Conservation (phyloP, 2,329 filamentous ascomycete genomes). For the Fusarium sp. region DNA sequence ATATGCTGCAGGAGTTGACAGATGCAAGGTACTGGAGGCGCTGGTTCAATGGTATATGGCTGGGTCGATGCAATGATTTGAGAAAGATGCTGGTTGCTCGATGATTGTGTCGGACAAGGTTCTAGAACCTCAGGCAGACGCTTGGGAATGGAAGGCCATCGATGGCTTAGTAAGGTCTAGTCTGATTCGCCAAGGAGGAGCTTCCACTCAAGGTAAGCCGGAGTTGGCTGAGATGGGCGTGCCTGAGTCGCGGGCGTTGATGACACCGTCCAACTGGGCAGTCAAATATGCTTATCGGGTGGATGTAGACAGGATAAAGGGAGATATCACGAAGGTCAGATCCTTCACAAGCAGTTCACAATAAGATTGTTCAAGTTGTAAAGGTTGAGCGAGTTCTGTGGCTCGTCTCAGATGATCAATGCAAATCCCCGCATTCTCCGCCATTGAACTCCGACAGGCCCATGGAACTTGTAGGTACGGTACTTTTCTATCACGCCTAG, state of each 20-base stretch:
- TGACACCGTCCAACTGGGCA: neutral
- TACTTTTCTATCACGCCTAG: neutral
- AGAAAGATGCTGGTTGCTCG: conserved; percentile 10
- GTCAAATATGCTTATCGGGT: neutral
- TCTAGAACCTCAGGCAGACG: conserved; percentile 21
- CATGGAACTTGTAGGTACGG: neutral
- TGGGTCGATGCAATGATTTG: conserved; percentile 28
- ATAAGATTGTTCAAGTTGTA: neutral
- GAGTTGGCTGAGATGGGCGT: conserved; percentile 3
- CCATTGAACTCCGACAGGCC: neutral
- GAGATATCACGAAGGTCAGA: neutral
- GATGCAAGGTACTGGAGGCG: neutral
- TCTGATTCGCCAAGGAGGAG: conserved; percentile 5
- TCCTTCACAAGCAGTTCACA: neutral
- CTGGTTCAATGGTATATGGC: conserved; percentile 4
- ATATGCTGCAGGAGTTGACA: neutral
- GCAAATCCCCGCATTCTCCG: conserved; percentile 20
- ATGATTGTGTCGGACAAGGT: conserved; percentile 19
- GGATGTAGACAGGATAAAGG: neutral
- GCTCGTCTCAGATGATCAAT: conserved; percentile 6
- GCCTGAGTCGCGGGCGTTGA: neutral
- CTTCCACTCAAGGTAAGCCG: neutral
- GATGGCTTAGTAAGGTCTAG: conserved; percentile 30
- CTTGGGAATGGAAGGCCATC: conserved; percentile 8
- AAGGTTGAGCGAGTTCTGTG: neutral